phyloP scores from a whole-genome alignment of 352 stramenopile species.

The Pythium dissimile region DNA sequence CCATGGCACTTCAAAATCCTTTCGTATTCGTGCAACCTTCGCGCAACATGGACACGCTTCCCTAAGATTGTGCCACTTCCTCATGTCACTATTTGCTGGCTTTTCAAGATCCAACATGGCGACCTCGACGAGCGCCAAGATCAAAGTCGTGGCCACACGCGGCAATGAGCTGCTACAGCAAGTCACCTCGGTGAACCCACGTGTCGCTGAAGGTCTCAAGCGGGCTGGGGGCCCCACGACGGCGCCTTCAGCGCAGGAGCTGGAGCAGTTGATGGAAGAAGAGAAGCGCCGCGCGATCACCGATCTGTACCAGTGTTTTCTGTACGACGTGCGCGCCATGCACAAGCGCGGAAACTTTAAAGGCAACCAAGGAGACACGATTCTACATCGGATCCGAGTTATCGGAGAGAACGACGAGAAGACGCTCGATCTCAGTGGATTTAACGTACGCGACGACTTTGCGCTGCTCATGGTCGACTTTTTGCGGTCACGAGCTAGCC shows the following conservation, averaged over 20 bases:
- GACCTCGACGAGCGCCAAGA: conserved; percentile 6
- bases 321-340: conserved; percentile 62
- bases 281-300: conserved; percentile 58
- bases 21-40: conserved; percentile 18
- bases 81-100: conserved; percentile 5
- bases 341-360: conserved; percentile 69
- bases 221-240: conserved; percentile 7
- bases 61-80: too few species aligned
- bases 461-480: conserved; percentile 50
- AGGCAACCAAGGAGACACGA: conserved; percentile 42
- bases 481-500: conserved; percentile 48
- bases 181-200: conserved; percentile 52
- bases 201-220: conserved; percentile 51
- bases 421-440: conserved; percentile 48
- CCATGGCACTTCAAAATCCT: not conserved
- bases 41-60: conserved; percentile 4
- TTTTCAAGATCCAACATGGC: conserved; percentile 24
- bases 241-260: conserved; percentile 22
- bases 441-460: conserved; percentile 61
- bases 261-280: conserved; percentile 56
- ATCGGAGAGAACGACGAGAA: conserved; percentile 32
- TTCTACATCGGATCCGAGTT: conserved; percentile 50
- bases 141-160: conserved; percentile 36
- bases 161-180: conserved; percentile 45
- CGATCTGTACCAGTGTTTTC: conserved; percentile 55